Base-by-base conservation (phyloP, 768 basidiomycete species). In the Sarcodon aspratus region DNA sequence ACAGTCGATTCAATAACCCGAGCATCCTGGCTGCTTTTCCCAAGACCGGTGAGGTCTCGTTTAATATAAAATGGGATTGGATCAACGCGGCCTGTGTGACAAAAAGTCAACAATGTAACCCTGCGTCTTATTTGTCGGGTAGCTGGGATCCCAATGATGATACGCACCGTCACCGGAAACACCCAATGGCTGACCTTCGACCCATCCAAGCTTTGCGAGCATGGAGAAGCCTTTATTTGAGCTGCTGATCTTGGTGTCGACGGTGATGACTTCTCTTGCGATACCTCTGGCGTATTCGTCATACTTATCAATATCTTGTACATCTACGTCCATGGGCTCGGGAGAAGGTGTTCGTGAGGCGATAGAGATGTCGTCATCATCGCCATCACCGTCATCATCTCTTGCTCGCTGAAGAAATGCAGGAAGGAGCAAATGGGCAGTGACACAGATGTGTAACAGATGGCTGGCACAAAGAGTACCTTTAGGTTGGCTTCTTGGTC, bases 1-100 rank as follows among this genome's bases (percentile, higher is more conserved):
- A 90, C 88, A 7, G 87, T 89, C 0, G 82, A 80, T 62, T 90
- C 86, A 43, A 89, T 85, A 80, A 90, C 83, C 36, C 79, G 78
- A 37, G 85, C 76, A 61, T 92, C 89, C 60, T 88, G 85, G 48
- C 63, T 83, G 4, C 71, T 71, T 61, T 89, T 91, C 12, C 89
- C 89, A 13, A 92, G 72, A 10, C 89, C 89, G 18, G 82, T 86
- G 38, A 76, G 68, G 57, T 91, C 89, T 35, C 71, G 73, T 62
- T 91, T 90, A 56, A 88, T 67, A 48, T 80, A 74, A 61, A 91
- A 91, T 8, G 89, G 88, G 38, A 92, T 71, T 1, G 89, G 89
- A 43, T 92, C 88, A 47, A 84, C 73, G 48, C 87, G 85, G 36
- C 85, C 89, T 91, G 51, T 15, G 17, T 51, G 51, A 31, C 47